Evolutionary conservation across 139 green algal species (phyloP).

Genomic region (Nannochloris sp.): DNA sequence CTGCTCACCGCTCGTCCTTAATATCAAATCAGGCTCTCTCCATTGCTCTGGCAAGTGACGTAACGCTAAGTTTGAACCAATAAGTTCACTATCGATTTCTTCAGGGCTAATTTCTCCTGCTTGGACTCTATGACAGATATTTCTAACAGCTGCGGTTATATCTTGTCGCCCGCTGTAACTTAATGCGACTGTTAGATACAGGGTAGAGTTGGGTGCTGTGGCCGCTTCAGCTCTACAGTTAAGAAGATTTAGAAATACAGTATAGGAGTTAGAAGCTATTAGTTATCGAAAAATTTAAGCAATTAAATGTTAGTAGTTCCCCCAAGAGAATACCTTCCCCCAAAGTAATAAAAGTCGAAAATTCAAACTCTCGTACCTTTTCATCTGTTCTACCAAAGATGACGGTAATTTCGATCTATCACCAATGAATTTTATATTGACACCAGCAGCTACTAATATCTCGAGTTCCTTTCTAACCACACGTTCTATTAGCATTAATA

Average conservation of each 20-base stretch:
- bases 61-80: conserved; percentile 14
- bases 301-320: too few relatives aligned
- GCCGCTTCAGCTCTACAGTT: conserved; percentile 19
- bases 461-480: conserved; percentile 28
- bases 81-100: conserved; percentile 9
- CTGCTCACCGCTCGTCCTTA: conserved; percentile 59
- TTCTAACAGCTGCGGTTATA: conserved; percentile 34
- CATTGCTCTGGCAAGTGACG: conserved; percentile 1
- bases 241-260: not conserved
- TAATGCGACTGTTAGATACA: conserved; percentile 51
- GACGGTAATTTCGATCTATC: conserved; percentile 23
- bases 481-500: conserved; percentile 42
- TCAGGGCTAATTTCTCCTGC: conserved; percentile 23
- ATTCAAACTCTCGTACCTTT: not conserved
- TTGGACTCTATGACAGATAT: conserved; percentile 17
- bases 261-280: not conserved
- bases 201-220: conserved; percentile 29
- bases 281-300: not conserved
- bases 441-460: too few relatives aligned
- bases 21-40: conserved; percentile 53
- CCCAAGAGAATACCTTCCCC: too few relatives aligned
- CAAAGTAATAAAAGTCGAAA: not conserved
- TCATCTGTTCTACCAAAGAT: conserved; percentile 13
- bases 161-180: conserved; percentile 57
- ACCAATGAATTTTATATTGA: conserved; percentile 46